Evolutionary conservation across 352 stramenopile genomes (phyloP).

Genomic region (Phytophthora meadii): DNA sequence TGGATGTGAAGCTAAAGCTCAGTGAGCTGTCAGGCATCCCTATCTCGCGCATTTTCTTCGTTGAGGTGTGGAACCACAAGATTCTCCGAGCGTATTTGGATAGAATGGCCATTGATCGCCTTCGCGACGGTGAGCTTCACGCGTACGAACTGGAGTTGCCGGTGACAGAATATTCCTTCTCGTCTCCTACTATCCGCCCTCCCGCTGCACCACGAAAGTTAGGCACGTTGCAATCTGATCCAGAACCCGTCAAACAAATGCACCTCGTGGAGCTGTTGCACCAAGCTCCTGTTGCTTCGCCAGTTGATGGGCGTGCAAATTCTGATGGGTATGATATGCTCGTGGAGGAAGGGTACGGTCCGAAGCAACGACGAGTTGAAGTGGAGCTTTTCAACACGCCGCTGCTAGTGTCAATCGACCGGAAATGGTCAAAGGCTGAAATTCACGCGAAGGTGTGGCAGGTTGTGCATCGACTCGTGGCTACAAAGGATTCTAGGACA

Average conservation of each 20-base stretch:
- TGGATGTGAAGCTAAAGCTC: conserved; percentile 69
- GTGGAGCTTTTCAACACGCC: conserved; percentile 83
- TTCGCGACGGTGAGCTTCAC: conserved; percentile 70
- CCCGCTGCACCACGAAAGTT: conserved; percentile 21
- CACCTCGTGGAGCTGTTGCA: conserved; percentile 77
- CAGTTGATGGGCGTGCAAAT: conserved; percentile 48
- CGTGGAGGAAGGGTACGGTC: conserved; percentile 39
- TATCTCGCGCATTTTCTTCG: conserved; percentile 62
- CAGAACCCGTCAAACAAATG: conserved; percentile 49
- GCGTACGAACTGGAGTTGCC: conserved; percentile 91
- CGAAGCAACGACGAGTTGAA: conserved; percentile 76
- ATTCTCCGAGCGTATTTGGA: conserved; percentile 69
- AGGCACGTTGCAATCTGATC: conserved; percentile 33
- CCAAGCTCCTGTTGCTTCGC: conserved; percentile 66
- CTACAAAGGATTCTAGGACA: conserved; percentile 30
- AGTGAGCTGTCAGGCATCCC: conserved; percentile 57
- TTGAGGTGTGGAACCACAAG: conserved; percentile 74
- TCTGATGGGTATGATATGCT: conserved; percentile 41
- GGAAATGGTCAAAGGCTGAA: conserved; percentile 66
- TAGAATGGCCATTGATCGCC: conserved; percentile 46
- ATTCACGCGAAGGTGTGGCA: conserved; percentile 85
- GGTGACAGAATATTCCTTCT: conserved; percentile 69
- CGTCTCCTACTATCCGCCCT: conserved; percentile 65
- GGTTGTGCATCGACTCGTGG: conserved; percentile 79
- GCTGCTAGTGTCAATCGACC: conserved; percentile 71